Evolutionary conservation across 805 yeast genomes (phyloP).

Genomic region (Cyberlindnera nakhonratchasimensis): DNA sequence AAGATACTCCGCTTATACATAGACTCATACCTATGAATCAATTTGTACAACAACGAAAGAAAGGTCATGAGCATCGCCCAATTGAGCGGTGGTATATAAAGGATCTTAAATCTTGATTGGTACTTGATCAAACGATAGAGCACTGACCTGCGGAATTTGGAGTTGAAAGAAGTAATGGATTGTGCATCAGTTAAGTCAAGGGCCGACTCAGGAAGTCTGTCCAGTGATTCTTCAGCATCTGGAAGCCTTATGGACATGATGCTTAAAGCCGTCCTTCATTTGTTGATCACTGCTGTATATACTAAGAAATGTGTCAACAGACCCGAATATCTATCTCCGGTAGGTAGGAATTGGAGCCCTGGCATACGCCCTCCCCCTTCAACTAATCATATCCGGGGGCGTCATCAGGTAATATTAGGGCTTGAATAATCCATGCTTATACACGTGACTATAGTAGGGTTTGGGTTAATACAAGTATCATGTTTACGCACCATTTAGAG

Average conservation of each 20-base stretch:
- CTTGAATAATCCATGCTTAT: too few relatives aligned
- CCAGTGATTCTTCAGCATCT: constrained; percentile 7
- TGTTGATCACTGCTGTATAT: too few relatives aligned
- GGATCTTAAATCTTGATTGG: constrained; percentile 32
- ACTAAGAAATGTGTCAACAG: constrained; percentile 1
- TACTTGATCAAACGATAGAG: constrained; percentile 20
- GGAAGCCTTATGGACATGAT: constrained; percentile 15
- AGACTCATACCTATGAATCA: constrained; percentile 55
- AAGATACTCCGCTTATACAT: constrained; percentile 63
- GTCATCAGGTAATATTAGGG: too few relatives aligned
- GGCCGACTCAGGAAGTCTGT: constrained; percentile 1
- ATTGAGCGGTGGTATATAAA: constrained; percentile 55
- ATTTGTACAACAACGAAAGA: constrained; percentile 45
- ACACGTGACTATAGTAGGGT: too few relatives aligned
- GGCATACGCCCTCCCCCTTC: too few relatives aligned
- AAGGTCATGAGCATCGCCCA: constrained; percentile 48
- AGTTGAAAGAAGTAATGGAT: constrained; percentile 12
- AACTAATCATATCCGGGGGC: too few relatives aligned
- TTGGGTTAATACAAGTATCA: too few relatives aligned
- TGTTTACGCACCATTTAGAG: too few relatives aligned
- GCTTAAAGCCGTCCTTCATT: background rate
- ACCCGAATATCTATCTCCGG: background rate
- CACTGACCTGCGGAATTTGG: constrained; percentile 18
- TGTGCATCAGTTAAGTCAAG: constrained; percentile 4
- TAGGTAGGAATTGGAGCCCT: too few relatives aligned